phyloP scores from a whole-genome alignment of 352 stramenopile species.

The Phytophthora cryptogea region DNA sequence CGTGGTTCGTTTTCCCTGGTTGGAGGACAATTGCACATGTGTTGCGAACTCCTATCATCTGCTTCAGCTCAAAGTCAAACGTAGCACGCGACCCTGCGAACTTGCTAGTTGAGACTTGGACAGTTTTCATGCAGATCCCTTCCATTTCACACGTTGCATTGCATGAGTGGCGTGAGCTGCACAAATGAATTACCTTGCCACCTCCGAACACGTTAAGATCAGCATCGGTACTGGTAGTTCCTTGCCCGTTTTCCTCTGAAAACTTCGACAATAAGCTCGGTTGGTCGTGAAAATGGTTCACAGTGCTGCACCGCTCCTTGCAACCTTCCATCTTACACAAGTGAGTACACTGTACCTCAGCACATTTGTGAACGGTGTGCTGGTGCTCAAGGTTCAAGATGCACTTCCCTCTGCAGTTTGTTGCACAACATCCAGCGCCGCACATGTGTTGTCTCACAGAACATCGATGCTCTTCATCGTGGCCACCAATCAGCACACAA shows the following conservation, averaged over 20 bases:
- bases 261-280: conserved; percentile 17
- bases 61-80: conserved; percentile 45
- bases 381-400: conserved; percentile 28
- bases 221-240: background rate
- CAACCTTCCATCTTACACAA: conserved; percentile 40
- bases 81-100: conserved; percentile 37
- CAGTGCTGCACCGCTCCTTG: conserved; percentile 32
- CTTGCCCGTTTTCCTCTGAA: conserved; percentile 29
- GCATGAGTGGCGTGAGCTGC: conserved; percentile 35
- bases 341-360: conserved; percentile 36
- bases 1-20: conserved; percentile 25
- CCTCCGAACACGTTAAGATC: background rate
- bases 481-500: conserved; percentile 31
- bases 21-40: conserved; percentile 34
- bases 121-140: conserved; percentile 40
- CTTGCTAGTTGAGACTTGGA: conserved; percentile 37
- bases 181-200: conserved; percentile 31
- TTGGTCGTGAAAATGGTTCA: conserved; percentile 50
- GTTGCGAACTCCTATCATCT: conserved; percentile 44
- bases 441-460: conserved; percentile 43
- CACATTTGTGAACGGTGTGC: conserved; percentile 46
- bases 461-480: conserved; percentile 41
- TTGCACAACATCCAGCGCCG: conserved; percentile 32
- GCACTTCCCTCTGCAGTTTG: conserved; percentile 39
- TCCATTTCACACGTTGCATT: conserved; percentile 29